These are phyloP conservation scores for Sporobolomyces pararoseus DNA, from an alignment of 768 basidiomycete genomes.

Conservation along the genomic window DNA sequence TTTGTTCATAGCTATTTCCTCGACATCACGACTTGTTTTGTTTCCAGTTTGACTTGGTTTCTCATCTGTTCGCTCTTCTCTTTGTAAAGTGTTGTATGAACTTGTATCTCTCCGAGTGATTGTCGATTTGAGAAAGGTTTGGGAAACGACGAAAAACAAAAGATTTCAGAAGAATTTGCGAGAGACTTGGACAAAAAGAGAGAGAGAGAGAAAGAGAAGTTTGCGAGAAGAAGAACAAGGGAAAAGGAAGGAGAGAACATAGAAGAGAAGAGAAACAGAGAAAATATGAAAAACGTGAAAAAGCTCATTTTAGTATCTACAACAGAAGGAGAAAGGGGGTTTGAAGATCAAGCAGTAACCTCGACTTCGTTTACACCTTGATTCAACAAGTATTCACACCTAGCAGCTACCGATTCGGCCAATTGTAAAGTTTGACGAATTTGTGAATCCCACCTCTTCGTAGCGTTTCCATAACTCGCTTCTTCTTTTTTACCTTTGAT, in stretches of 20 bases:
- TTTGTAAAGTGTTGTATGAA: too few species aligned
- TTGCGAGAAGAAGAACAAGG: background rate
- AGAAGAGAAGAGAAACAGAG: background rate
- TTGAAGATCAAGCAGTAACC: background rate
- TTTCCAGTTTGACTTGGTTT: too few species aligned
- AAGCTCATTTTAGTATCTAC: too few species aligned
- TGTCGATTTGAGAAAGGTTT: too few species aligned
- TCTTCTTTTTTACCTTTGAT: slow-evolving; percentile 64
- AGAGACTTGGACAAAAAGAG: too few species aligned
- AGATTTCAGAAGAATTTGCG: too few species aligned
- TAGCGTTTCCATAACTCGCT: slow-evolving; percentile 73
- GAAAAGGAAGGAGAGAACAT: background rate
- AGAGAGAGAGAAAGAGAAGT: background rate
- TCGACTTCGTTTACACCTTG: background rate
- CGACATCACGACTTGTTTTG: too few species aligned
- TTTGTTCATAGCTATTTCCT: background rate
- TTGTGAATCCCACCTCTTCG: slow-evolving; percentile 79
- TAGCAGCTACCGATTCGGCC: slow-evolving; percentile 36
- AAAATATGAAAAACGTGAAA: background rate
- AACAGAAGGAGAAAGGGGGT: background rate
- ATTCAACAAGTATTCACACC: slow-evolving; percentile 36
- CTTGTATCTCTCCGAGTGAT: too few species aligned
- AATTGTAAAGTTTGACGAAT: slow-evolving; percentile 38
- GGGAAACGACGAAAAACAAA: too few species aligned
- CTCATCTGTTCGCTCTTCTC: too few species aligned